phyloP scores from a whole-genome alignment of 1,284 basidiomycete genomes.

The Pyrrhoderma lamaoense region DNA sequence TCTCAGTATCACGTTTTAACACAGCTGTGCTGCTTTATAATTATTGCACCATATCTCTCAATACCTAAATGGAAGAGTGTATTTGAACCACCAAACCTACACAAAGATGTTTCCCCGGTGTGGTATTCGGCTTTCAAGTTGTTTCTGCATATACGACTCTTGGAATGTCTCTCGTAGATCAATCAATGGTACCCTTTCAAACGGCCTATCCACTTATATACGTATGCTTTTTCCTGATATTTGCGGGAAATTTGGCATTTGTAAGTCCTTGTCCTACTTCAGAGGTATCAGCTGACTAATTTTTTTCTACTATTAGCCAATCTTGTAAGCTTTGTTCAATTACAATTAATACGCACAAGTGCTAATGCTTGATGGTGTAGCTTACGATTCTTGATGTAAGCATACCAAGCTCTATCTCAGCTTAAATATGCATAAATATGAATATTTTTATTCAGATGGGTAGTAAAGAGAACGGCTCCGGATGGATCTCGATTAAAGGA shows the following conservation, averaged over 20 bases:
- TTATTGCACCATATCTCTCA: constrained; percentile 75
- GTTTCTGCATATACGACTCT: constrained; percentile 88
- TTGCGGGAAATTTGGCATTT: constrained; percentile 87
- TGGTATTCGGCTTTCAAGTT: constrained; percentile 84
- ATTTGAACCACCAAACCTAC: constrained; percentile 50
- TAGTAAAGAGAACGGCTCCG: background rate
- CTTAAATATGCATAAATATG: background rate
- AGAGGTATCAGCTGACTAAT: constrained; percentile 11
- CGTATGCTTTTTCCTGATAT: constrained; percentile 59
- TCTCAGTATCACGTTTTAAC: constrained; percentile 62
- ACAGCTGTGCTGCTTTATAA: constrained; percentile 58
- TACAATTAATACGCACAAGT: constrained; percentile 12
- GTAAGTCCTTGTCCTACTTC: constrained; percentile 1
- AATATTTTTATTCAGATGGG: constrained; percentile 20
- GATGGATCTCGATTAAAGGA: constrained; percentile 39
- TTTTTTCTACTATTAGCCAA: constrained; percentile 42
- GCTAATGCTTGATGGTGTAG: background rate
- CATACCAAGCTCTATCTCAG: too few species aligned
- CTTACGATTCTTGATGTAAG: background rate
- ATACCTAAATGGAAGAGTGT: constrained; percentile 41
- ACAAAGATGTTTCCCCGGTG: constrained; percentile 46
- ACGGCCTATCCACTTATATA: constrained; percentile 77
- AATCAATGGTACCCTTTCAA: constrained; percentile 86
- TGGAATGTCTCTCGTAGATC: constrained; percentile 82
- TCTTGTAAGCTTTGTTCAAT: constrained; percentile 47